Percentiles rank a stretch among this genome's conserved stretches.
phyloP scores from a whole-genome alignment of 805 yeast genomes.

The Lipomyces chichibuensis region DNA sequence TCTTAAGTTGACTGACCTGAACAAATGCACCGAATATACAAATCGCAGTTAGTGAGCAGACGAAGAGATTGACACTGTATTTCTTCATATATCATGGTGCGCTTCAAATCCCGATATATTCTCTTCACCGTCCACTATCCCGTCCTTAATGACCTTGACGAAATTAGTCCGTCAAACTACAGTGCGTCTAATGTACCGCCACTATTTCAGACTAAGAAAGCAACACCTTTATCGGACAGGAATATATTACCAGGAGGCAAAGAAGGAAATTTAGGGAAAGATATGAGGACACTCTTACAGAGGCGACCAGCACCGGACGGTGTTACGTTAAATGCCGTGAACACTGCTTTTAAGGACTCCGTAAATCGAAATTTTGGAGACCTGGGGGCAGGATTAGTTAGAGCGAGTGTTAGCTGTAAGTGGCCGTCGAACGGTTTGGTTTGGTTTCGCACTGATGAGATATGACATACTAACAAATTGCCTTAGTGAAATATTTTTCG shows the following conservation, averaged over 20 bases:
- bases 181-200: not conserved
- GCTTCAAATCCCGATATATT: conserved; percentile 82
- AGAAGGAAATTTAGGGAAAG: conserved; percentile 39
- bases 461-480: not conserved
- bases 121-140: conserved; percentile 80
- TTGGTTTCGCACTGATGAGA: not conserved
- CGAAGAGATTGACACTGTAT: not conserved
- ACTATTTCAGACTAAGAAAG: not conserved
- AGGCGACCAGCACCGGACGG: conserved; percentile 39
- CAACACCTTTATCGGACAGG: conserved; percentile 5
- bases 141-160: not conserved
- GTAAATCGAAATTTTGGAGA: conserved; percentile 77
- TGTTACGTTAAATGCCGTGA: conserved; percentile 55
- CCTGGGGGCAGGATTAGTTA: conserved; percentile 67
- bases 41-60: too few relatives aligned
- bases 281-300: conserved; percentile 14
- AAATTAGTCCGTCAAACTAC: not conserved
- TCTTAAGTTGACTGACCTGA: too few relatives aligned
- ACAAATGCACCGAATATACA: too few relatives aligned
- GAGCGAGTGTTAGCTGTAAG: conserved; percentile 53
- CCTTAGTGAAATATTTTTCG: conserved; percentile 73
- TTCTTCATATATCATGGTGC: conserved; percentile 63
- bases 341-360: conserved; percentile 57
- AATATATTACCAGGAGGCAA: conserved; percentile 16
- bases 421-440: not conserved